Base-by-base conservation (phyloP, 129 eudicot genomes). In the Rutidosis leptorrhynchoides region DNA sequence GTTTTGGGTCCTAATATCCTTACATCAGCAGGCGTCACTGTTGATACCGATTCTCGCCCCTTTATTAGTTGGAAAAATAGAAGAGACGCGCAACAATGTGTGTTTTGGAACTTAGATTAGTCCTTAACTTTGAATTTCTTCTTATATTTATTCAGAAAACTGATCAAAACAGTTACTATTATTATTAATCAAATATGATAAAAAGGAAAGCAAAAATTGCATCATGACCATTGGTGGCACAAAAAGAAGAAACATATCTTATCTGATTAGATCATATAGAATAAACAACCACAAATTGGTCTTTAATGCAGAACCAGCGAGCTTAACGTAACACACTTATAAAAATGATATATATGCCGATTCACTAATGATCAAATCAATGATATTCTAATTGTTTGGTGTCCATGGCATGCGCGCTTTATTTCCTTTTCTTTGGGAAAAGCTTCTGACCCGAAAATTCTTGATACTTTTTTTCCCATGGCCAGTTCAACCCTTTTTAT, bases 391-490 rank as follows among this genome's bases (percentile, higher is more conserved):
- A 42, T 58, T 55, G 71, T 53, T 70, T 65, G 71, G 77, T 65
- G 68, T 52, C 21, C 67, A 69, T 1, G 33, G 65, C 61, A 67
- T 51, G 72, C 35, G 68, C 72, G 45, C 62, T 80, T 77, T 77
- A 77, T 71, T 78, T 69, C 78, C 84, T 77, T 83, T 69, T 78
- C 88, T 65, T 78, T 75, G 74, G 73, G 88, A 76, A 75, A 52
- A 69, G 72, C 80, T 72, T 62, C 67, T 19, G 24, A 49, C 22
- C 55, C 6, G 55, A 49, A 49, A 9, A 49, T 49, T 11, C 24
- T 49, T 49, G 55, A 49, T n/a, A 49, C 55, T 49, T 62, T 65
- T 62, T 60, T 73, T 64, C 23, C 77, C 56, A 52, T 61, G 75
- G n/a, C 64, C 67, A 54, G 5, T 60, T 72, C 77, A 72, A 53